Base-by-base conservation (phyloP, 73 alveolate genomes). In the Paramecium sonneborni region DNA sequence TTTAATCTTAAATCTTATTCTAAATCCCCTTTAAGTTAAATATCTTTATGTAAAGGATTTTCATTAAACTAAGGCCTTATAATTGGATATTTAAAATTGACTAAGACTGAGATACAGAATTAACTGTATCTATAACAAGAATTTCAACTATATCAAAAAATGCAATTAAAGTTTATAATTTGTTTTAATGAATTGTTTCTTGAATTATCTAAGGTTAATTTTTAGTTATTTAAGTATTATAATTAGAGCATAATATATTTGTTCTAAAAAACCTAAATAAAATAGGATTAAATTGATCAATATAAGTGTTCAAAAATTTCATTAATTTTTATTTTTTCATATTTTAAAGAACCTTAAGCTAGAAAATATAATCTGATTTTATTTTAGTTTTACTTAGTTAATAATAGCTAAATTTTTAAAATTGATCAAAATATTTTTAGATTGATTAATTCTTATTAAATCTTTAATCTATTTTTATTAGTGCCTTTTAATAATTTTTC, bases 381-480 rank as follows among this genome's bases (percentile, higher is more conserved):
- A 46, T 85, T 62, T 9, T 43, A 18, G 4, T 94, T 95, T 85
- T 56, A 94, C 26, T 85, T 15, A 6, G 76, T 76, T 11, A 93
- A 70, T 23, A 95, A 67, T 41, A 85, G 95, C 93, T 15, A 96
- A 89, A 0, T 57, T 68, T 21, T 52, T 55, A 79, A 96, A 96
- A 48, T 11, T 52, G 10, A 76, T 94, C 96, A 26, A 95, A 93
- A 68, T 94, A 93, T 56, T 72, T 41, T 23, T 87, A 24, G 21
- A 70, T 85, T 8, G 92, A 57, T 20, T 85, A 58, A 57, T 72
- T 76, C 20, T 62, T 48, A 18, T 37, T 93, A 91, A 23, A 96
- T 93, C 82, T 96, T 96, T 24, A 67, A 32, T 67, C 98, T 97
- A 86, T 96, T 97, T 79, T 96, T 97, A 85, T 96, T 97, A 26